These are phyloP conservation scores for Porphyrellus cyaneotinctus DNA, from an alignment of 768 basidiomycete genomes.

Conservation along the genomic window DNA sequence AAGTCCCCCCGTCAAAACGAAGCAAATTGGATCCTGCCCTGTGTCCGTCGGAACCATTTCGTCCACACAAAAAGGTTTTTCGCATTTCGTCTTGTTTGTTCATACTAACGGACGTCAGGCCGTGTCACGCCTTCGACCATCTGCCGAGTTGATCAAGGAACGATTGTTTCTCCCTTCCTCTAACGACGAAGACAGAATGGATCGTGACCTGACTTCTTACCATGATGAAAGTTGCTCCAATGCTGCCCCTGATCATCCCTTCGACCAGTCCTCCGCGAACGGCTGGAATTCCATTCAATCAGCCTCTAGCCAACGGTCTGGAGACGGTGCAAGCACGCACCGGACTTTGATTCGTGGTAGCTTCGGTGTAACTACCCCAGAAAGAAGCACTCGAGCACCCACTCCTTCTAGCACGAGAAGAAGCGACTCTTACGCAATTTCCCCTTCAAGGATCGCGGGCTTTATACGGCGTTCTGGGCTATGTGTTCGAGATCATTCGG, in stretches of 20 bases:
- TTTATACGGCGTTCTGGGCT: slow-evolving; percentile 14
- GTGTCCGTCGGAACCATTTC: not conserved
- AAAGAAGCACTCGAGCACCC: not conserved
- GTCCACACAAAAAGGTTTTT: slow-evolving; percentile 15
- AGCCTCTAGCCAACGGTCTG: slow-evolving; percentile 6
- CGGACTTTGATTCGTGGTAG: not conserved
- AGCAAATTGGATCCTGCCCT: not conserved
- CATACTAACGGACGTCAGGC: slow-evolving; percentile 11
- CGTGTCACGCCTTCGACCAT: not conserved
- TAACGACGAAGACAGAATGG: slow-evolving; percentile 9
- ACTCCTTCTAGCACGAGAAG: not conserved
- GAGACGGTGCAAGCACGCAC: slow-evolving; percentile 8
- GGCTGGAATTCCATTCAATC: slow-evolving; percentile 1
- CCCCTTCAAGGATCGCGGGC: slow-evolving; percentile 24
- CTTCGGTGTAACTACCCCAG: not conserved
- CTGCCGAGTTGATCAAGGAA: not conserved
- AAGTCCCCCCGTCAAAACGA: slow-evolving; percentile 20
- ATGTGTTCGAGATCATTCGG: not conserved
- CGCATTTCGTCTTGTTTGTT: not conserved
- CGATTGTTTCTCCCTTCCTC: slow-evolving; percentile 20
- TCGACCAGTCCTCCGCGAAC: not conserved
- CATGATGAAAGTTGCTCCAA: slow-evolving; percentile 32
- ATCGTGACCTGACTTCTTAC: slow-evolving; percentile 2
- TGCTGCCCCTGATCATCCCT: slow-evolving; percentile 14
- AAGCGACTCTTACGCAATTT: slow-evolving; percentile 11